Conservation (phyloP, 202 grass and related monocot species). For the Saccharum hybrid region DNA sequence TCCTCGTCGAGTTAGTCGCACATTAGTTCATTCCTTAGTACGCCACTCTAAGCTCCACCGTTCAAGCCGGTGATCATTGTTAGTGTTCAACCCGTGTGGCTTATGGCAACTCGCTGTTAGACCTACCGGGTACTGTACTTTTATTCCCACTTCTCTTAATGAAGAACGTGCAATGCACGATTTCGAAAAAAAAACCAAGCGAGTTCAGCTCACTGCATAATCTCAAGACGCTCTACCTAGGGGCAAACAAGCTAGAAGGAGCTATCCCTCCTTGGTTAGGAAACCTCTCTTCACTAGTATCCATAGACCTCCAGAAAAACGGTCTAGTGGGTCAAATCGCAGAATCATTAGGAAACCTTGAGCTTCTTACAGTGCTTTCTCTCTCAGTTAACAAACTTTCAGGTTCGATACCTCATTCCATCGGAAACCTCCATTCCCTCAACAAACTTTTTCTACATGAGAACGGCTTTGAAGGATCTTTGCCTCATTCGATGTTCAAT, state of each 20-base stretch:
- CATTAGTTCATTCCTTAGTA: too few relatives aligned
- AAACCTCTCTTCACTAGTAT: conserved; percentile 44
- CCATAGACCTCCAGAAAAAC: conserved; percentile 5
- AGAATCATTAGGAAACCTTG: conserved; percentile 41
- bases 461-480: background rate
- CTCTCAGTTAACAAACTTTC: background rate
- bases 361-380: background rate
- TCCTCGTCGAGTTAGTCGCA: too few relatives aligned
- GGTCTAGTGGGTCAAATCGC: conserved; percentile 41
- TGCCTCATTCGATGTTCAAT: conserved; percentile 20
- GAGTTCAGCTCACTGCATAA: too few relatives aligned
- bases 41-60: too few relatives aligned
- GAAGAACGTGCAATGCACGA: too few relatives aligned
- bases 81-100: too few relatives aligned
- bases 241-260: conserved; percentile 27
- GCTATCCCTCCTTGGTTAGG: conserved; percentile 48
- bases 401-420: conserved; percentile 17
- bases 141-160: too few relatives aligned
- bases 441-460: background rate
- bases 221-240: background rate
- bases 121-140: too few relatives aligned
- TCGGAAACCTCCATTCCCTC: conserved; percentile 35
- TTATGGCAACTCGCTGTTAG: too few relatives aligned
- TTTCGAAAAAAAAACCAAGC: too few relatives aligned
- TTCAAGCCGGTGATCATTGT: too few relatives aligned